Percentiles rank a stretch among this genome's conserved stretches.
Evolutionary conservation across 148 eudicot species (phyloP).

Genomic region (Cornus kousa): DNA sequence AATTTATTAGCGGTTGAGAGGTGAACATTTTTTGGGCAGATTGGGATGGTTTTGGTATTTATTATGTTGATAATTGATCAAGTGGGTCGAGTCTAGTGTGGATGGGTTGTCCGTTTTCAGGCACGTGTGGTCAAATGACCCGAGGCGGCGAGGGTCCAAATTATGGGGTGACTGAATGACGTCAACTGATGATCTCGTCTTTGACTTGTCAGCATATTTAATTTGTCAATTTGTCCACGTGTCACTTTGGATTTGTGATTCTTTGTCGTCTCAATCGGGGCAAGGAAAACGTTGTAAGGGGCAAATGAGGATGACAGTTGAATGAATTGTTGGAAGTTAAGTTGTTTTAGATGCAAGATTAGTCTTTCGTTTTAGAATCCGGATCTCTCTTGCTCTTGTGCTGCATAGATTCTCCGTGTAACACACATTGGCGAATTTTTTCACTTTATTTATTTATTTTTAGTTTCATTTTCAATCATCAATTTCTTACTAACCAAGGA

Average conservation of each 20-base stretch:
- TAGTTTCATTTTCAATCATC: too few species aligned
- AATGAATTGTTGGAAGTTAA: too few species aligned
- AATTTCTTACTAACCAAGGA: too few species aligned
- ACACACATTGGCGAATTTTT: too few species aligned
- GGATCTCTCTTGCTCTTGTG: too few species aligned
- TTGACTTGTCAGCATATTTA: background rate
- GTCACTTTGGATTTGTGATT: background rate
- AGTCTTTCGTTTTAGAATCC: too few species aligned
- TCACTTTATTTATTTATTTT: too few species aligned
- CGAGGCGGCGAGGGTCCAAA: constrained; percentile 9
- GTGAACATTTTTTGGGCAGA: constrained; percentile 6
- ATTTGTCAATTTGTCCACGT: background rate
- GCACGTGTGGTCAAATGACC: constrained; percentile 18
- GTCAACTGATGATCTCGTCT: background rate
- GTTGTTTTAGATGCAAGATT: too few species aligned
- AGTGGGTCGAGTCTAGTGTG: background rate
- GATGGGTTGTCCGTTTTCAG: background rate
- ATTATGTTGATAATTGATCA: background rate
- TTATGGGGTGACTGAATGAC: background rate
- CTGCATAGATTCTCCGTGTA: too few species aligned
- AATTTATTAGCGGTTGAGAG: background rate
- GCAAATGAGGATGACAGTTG: too few species aligned
- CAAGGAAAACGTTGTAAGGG: too few species aligned
- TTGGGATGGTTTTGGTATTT: constrained; percentile 15
- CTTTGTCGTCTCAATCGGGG: background rate